These are phyloP conservation scores for Kwoniella mangroviensis DNA, from an alignment of 768 basidiomycete genomes.

Conservation along the genomic window DNA sequence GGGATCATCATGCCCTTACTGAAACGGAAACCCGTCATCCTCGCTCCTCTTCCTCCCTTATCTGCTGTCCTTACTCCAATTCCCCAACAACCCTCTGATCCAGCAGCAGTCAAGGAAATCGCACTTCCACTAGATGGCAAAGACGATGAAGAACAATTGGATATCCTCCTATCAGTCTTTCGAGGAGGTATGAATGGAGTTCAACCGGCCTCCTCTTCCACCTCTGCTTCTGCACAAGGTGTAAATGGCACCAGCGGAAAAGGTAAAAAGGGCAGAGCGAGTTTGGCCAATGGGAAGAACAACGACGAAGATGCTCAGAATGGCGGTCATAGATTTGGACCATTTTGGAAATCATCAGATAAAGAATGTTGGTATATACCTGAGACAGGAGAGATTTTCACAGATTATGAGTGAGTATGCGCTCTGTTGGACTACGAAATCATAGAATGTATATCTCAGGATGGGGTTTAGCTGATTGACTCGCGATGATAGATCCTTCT, in stretches of 20 bases:
- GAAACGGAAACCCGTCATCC: constrained; percentile 52
- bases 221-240: too few relatives aligned
- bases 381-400: constrained; percentile 96
- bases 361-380: constrained; percentile 80
- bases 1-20: constrained; percentile 41
- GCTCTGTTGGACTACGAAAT: too few relatives aligned
- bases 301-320: constrained; percentile 19
- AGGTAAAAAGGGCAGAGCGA: constrained; percentile 19
- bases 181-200: constrained; percentile 38
- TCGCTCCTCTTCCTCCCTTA: constrained; percentile 45
- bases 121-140: constrained; percentile 48
- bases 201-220: neutral
- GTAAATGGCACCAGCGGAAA: constrained; percentile 5
- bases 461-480: neutral
- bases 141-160: constrained; percentile 55
- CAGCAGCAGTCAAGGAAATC: neutral
- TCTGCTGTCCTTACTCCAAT: constrained; percentile 34
- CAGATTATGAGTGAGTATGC: constrained; percentile 83
- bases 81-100: constrained; percentile 11
- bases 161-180: constrained; percentile 47
- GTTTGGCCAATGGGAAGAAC: constrained; percentile 15
- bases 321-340: constrained; percentile 4
- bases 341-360: constrained; percentile 38
- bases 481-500: constrained; percentile 67
- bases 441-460: too few relatives aligned